Conservation (phyloP, 2,329 filamentous ascomycete genomes). For the Fusarium oxysporum region DNA sequence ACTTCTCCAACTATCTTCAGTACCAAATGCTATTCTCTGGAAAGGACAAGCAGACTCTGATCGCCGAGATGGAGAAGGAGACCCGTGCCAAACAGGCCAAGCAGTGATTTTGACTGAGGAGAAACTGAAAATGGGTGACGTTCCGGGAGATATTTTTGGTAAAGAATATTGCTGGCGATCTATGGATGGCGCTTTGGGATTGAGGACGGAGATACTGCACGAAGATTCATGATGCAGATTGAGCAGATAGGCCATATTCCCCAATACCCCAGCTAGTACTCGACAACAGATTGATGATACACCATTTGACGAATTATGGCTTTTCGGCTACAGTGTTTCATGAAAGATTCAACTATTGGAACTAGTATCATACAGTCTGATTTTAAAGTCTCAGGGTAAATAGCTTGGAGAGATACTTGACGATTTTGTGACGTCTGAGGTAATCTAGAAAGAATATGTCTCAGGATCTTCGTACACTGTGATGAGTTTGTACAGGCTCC, state of each 20-base stretch:
- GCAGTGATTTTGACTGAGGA: rapidly evolving
- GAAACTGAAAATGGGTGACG: rapidly evolving
- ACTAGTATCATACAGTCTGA: no score
- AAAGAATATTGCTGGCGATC: neutral
- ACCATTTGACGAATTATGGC: neutral
- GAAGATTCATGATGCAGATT: neutral
- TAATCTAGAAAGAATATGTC: no score
- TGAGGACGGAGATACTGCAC: neutral
- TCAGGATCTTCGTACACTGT: no score
- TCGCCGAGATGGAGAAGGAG: neutral
- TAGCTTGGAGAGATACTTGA: neutral
- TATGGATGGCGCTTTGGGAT: neutral
- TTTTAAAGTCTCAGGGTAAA: no score
- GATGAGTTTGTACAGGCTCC: no score
- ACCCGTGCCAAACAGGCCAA: rapidly evolving
- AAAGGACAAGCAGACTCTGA: rapidly evolving
- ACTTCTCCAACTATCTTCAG: neutral
- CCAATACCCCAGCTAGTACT: neutral
- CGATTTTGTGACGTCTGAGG: neutral
- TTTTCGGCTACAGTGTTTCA: neutral
- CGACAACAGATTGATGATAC: neutral
- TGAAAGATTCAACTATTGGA: neutral
- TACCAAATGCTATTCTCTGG: neutral
- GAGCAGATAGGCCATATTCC: neutral
- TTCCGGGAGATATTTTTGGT: neutral